Percentiles rank a stretch among this genome's conserved stretches.
Conservation (phyloP, 1,139 yeast genomes). For the Suhomyces choctaworum region DNA sequence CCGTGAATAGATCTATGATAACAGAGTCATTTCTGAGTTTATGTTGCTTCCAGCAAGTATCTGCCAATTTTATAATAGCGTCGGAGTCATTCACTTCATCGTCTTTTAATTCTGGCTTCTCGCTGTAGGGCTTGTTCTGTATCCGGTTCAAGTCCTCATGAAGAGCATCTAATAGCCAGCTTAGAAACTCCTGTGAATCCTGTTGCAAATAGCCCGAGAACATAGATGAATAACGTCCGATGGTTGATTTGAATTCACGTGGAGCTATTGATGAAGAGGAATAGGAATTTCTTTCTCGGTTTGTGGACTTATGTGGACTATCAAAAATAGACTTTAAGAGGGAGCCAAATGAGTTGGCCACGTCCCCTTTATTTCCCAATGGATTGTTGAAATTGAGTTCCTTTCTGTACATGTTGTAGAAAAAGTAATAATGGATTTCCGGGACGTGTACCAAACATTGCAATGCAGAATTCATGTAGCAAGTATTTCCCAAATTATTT, state of each 20-base stretch:
- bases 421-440: constrained; percentile 75
- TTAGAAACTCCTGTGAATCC: constrained; percentile 92
- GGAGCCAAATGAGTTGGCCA: constrained; percentile 73
- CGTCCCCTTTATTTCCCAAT: constrained; percentile 78
- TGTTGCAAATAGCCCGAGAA: constrained; percentile 91
- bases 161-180: constrained; percentile 85
- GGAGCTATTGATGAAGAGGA: constrained; percentile 48
- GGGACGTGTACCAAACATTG: constrained; percentile 90
- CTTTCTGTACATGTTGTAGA: constrained; percentile 55
- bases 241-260: constrained; percentile 71
- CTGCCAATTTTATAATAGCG: constrained; percentile 64
- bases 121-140: constrained; percentile 77
- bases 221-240: constrained; percentile 79
- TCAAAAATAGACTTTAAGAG: constrained; percentile 63
- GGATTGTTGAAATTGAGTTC: constrained; percentile 81
- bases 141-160: constrained; percentile 93
- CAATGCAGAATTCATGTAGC: constrained; percentile 95
- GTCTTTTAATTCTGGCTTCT: constrained; percentile 77
- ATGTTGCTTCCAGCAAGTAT: constrained; percentile 79
- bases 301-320: constrained; percentile 8
- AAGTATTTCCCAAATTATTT: constrained; percentile 85
- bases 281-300: constrained; percentile 2
- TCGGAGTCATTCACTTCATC: constrained; percentile 56
- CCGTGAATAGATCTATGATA: constrained; percentile 83
- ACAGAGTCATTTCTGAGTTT: constrained; percentile 81